These are phyloP conservation scores for Naematelia aurantialba DNA, from an alignment of 768 basidiomycete genomes.

Conservation along the genomic window DNA sequence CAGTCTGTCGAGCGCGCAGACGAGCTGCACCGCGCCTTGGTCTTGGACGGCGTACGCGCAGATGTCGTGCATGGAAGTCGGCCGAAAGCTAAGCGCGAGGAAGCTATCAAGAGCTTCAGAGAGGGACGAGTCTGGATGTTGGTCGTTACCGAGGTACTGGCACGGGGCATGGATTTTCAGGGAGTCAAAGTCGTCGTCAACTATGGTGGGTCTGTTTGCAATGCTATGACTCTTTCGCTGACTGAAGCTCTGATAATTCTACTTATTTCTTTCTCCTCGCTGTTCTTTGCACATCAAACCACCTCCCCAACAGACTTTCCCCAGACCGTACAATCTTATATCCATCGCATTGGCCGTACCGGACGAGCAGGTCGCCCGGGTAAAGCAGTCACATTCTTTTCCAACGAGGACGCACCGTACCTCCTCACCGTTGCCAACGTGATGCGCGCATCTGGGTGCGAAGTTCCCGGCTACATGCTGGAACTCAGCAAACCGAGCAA, in stretches of 20 bases:
- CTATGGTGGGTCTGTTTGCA: constrained; percentile 63
- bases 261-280: constrained; percentile 12
- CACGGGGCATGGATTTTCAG: constrained; percentile 95
- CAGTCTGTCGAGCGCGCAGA: constrained; percentile 65
- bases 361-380: constrained; percentile 90
- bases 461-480: constrained; percentile 91
- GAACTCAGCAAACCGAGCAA: constrained; percentile 90
- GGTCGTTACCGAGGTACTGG: constrained; percentile 96
- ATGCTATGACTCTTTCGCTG: constrained; percentile 16
- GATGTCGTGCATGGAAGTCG: constrained; percentile 49
- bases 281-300: no score
- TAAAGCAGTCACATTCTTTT: constrained; percentile 93
- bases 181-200: constrained; percentile 7
- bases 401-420: constrained; percentile 84
- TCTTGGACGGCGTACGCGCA: constrained; percentile 54
- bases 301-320: constrained; percentile 68
- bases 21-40: constrained; percentile 71
- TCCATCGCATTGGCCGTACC: constrained; percentile 94
- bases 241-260: not conserved
- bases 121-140: constrained; percentile 89
- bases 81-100: constrained; percentile 73
- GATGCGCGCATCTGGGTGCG: constrained; percentile 83
- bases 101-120: constrained; percentile 78
- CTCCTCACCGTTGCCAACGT: constrained; percentile 94
- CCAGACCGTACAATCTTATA: constrained; percentile 87